phyloP scores from a whole-genome alignment of 345 rosid genomes.

The Bruguiera gymnorhiza region DNA sequence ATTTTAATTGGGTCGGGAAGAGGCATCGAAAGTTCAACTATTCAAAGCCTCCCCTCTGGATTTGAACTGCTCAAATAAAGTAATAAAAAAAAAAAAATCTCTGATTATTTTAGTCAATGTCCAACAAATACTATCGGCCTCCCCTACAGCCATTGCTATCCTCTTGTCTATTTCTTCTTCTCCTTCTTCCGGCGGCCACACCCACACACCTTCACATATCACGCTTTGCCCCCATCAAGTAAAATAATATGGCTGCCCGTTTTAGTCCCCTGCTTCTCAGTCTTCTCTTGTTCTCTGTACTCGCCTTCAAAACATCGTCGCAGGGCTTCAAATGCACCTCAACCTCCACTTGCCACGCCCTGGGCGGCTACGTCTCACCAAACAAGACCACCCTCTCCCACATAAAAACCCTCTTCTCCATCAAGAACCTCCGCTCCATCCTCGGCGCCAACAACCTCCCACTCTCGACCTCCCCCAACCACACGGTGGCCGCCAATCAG shows the following conservation, averaged over 20 bases:
- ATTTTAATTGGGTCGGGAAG: no score
- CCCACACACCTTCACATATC: no score
- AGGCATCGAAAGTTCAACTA: no score
- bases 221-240: not conserved
- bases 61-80: no score
- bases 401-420: constrained; percentile 23
- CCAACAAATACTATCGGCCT: no score
- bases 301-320: not conserved
- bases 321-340: constrained; percentile 18
- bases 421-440: constrained; percentile 21
- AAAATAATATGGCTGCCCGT: not conserved
- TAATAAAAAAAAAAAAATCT: no score
- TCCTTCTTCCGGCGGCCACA: no score
- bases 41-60: no score
- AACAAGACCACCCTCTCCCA: constrained; percentile 15
- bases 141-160: not conserved
- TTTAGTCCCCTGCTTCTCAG: constrained; percentile 5
- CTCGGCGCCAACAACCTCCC: constrained; percentile 29
- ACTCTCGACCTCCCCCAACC: constrained; percentile 18
- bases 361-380: constrained; percentile 23
- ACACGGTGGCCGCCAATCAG: constrained; percentile 12
- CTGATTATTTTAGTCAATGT: no score
- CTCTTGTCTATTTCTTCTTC: not conserved
- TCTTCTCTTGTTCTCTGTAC: constrained; percentile 1
- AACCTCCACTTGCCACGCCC: constrained; percentile 13